Conservation (phyloP, 441 rosid genomes). For the Euphorbia corollata region DNA sequence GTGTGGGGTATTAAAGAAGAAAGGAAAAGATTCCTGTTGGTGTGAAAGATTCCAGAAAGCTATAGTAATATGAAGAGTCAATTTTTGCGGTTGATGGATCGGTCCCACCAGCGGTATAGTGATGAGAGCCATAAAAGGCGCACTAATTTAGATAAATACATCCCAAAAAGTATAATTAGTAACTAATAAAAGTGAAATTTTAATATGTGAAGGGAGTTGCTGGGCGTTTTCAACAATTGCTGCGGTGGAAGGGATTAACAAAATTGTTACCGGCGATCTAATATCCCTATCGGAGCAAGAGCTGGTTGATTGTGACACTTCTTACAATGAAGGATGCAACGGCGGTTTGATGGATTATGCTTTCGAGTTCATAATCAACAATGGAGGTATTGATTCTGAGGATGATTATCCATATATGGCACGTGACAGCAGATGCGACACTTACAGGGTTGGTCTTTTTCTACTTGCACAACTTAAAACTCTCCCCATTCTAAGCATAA, state of each 20-base stretch:
- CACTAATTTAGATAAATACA: no score
- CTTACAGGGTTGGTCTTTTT: conserved; percentile 44
- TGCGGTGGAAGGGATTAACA: conserved; percentile 83
- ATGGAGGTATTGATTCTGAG: conserved; percentile 79
- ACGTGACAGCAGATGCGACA: conserved; percentile 51
- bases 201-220: conserved; percentile 60
- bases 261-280: conserved; percentile 65
- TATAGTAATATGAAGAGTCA: no score
- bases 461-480: background rate
- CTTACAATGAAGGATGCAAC: conserved; percentile 70
- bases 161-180: no score
- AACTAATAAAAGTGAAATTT: no score
- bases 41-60: no score
- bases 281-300: conserved; percentile 80
- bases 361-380: conserved; percentile 69
- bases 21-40: no score
- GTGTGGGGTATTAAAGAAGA: no score
- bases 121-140: no score
- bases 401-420: conserved; percentile 70
- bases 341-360: conserved; percentile 94
- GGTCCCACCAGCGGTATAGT: no score
- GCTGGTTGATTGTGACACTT: conserved; percentile 73
- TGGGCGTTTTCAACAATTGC: conserved; percentile 90
- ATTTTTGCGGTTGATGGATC: no score
- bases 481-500: background rate